These are phyloP conservation scores for Colletotrichum incanum DNA, from an alignment of 2,329 filamentous ascomycete genomes.

Conservation along the genomic window DNA sequence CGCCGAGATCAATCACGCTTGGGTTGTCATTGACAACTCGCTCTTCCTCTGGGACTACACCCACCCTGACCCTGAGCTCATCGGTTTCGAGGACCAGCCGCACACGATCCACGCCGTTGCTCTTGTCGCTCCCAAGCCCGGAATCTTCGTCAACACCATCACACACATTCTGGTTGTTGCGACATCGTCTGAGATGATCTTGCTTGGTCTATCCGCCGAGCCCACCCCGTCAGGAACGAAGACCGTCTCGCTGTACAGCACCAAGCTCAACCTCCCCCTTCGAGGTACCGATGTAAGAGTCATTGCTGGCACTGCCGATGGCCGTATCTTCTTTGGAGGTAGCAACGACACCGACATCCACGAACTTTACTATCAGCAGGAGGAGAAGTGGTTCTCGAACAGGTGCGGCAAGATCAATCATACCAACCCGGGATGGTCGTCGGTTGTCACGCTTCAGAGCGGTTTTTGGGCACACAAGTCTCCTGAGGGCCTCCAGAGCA, in stretches of 20 bases:
- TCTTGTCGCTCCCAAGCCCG: constrained; percentile 85
- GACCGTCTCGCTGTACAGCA: constrained; percentile 86
- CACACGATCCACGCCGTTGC: constrained; percentile 94
- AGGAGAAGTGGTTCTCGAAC: constrained; percentile 96
- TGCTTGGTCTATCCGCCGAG: constrained; percentile 86
- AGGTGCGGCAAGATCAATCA: constrained; percentile 92
- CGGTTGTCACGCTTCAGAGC: constrained; percentile 69
- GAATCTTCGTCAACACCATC: constrained; percentile 90
- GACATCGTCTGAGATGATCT: constrained; percentile 85
- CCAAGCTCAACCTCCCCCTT: constrained; percentile 85
- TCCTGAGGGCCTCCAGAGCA: constrained; percentile 80
- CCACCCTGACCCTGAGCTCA: constrained; percentile 88
- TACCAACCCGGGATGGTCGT: constrained; percentile 80
- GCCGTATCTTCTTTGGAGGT: constrained; percentile 94
- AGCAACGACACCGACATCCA: constrained; percentile 87
- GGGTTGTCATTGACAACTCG: constrained; percentile 95
- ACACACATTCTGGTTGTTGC: constrained; percentile 92
- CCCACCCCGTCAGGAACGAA: constrained; percentile 79
- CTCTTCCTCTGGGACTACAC: constrained; percentile 99
- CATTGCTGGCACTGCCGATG: constrained; percentile 86
- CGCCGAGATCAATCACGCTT: constrained; percentile 94
- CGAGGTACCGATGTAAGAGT: constrained; percentile 83
- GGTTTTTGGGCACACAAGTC: constrained; percentile 66
- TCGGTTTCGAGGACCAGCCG: constrained; percentile 91
- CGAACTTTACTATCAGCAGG: constrained; percentile 96